phyloP scores from a whole-genome alignment of 805 yeast species.

The Suhomyces tanzawaensis region DNA sequence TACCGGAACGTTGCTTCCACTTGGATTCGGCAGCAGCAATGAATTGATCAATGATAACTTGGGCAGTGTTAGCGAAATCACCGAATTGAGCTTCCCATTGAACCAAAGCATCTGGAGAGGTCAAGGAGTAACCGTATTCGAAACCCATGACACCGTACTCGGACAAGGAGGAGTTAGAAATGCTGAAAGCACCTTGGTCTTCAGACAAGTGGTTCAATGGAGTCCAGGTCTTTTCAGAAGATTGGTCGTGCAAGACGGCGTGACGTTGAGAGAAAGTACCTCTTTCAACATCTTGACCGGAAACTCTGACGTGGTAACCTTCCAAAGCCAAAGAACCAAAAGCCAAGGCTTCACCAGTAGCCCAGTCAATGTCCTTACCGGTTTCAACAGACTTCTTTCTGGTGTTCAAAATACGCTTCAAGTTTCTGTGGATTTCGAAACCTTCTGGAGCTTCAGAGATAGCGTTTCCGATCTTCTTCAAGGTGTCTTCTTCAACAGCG shows the following conservation, averaged over 20 bases:
- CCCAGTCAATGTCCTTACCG: constrained; percentile 98
- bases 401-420: constrained; percentile 86
- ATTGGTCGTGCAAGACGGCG: constrained; percentile 95
- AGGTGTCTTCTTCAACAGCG: constrained; percentile 66
- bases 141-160: constrained; percentile 99
- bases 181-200: constrained; percentile 81
- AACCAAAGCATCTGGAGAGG: constrained; percentile 95
- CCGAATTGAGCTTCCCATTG: constrained; percentile 99
- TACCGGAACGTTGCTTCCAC: constrained; percentile 98
- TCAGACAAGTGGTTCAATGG: constrained; percentile 81
- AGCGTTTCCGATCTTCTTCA: constrained; percentile 74
- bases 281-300: constrained; percentile 99
- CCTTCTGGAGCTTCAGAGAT: constrained; percentile 83
- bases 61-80: constrained; percentile 99
- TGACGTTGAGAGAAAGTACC: constrained; percentile 99
- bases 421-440: constrained; percentile 89
- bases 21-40: constrained; percentile 95
- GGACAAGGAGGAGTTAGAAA: constrained; percentile 92
- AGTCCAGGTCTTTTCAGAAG: constrained; percentile 74
- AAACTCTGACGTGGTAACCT: constrained; percentile 94
- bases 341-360: constrained; percentile 99
- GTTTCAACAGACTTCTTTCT: constrained; percentile 83
- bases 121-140: constrained; percentile 97
- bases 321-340: constrained; percentile 89
- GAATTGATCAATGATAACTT: constrained; percentile 95